phyloP scores from a whole-genome alignment of 1,284 basidiomycete species.

The Cerrena zonata region DNA sequence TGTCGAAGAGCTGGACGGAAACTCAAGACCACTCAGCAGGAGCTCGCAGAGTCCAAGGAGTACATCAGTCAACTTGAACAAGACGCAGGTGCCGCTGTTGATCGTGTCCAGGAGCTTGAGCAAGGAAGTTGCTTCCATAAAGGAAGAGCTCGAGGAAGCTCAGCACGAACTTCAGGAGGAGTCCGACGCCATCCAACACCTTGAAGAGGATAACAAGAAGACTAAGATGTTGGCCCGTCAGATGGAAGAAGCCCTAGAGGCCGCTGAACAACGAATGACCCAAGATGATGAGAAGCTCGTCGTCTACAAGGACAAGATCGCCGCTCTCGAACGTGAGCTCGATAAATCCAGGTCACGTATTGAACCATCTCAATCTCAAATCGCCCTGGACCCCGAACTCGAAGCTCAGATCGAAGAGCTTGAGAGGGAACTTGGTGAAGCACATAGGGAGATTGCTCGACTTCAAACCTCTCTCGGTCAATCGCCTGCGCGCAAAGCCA shows the following conservation, averaged over 20 bases:
- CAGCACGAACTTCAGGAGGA: constrained; percentile 42
- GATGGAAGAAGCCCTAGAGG: constrained; percentile 68
- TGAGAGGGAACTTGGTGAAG: constrained; percentile 74
- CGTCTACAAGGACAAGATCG: constrained; percentile 47
- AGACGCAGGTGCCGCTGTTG: constrained; percentile 39
- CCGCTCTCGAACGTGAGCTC: constrained; percentile 53
- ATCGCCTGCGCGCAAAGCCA: constrained; percentile 68
- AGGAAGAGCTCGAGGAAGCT: constrained; percentile 42
- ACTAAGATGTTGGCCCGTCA: constrained; percentile 52
- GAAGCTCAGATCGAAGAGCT: constrained; percentile 56
- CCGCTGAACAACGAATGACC: constrained; percentile 59
- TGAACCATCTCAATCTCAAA: constrained; percentile 30
- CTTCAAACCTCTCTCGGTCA: constrained; percentile 64
- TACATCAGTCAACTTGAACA: constrained; percentile 55
- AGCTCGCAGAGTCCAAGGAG: constrained; percentile 39
- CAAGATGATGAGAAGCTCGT: constrained; percentile 53
- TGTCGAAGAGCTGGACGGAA: constrained; percentile 24
- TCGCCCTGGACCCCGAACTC: constrained; percentile 47
- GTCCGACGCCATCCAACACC: constrained; percentile 41
- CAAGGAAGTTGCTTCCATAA: constrained; percentile 40
- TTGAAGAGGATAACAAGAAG: constrained; percentile 48
- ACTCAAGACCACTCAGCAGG: constrained; percentile 27
- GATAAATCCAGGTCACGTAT: constrained; percentile 38
- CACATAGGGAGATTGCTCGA: constrained; percentile 74
- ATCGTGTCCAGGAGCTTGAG: constrained; percentile 48